phyloP scores from a whole-genome alignment of 176 grass and related monocot genomes.

The Oryza officinalis region DNA sequence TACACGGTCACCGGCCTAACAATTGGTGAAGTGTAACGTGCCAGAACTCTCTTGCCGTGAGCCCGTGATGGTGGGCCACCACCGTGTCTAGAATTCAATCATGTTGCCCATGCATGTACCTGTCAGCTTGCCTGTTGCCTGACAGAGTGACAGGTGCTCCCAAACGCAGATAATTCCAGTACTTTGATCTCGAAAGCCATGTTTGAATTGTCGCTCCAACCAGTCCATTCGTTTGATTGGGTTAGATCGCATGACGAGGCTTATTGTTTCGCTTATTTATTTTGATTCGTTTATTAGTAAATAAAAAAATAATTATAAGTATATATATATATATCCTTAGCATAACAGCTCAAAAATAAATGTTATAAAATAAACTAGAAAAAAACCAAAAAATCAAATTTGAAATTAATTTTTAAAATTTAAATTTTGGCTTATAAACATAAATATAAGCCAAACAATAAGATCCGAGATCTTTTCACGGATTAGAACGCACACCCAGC shows the following conservation, averaged over 20 bases:
- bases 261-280: no score
- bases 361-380: no score
- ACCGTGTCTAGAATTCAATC: neutral
- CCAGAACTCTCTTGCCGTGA: neutral
- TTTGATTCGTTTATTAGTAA: no score
- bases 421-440: no score
- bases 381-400: no score
- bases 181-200: neutral
- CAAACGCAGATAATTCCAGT: neutral
- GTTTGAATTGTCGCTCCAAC: neutral
- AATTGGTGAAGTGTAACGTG: neutral
- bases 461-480: neutral
- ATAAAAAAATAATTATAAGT: no score
- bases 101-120: neutral
- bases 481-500: neutral
- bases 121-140: neutral
- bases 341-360: no score
- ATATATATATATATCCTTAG: no score
- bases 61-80: neutral
- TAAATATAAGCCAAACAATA: no score
- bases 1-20: conserved; percentile 28
- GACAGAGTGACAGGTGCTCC: neutral
- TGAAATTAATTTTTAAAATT: no score
- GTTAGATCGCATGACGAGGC: neutral
- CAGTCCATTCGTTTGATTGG: neutral